Percentiles rank a stretch among this genome's conserved stretches.
Evolutionary conservation across 257 asterid genomes (phyloP).

Genomic region (Solanum medicagineum): DNA sequence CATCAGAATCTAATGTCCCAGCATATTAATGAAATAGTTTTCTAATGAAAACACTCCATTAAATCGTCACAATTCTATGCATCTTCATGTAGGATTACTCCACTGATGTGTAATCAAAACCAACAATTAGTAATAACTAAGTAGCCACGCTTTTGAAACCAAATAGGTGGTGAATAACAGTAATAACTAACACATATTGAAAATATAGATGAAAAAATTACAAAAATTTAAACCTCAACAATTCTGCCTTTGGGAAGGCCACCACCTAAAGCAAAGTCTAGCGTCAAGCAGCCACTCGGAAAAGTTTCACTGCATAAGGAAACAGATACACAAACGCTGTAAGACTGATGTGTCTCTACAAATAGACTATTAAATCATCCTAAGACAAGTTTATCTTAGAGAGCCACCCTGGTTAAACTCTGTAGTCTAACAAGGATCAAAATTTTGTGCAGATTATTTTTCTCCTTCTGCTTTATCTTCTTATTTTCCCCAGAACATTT

Average conservation of each 20-base stretch:
- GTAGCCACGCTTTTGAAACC: neutral
- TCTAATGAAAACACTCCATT: neutral
- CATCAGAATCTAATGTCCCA: neutral
- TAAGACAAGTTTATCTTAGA: neutral
- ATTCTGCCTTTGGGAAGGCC: constrained; percentile 98
- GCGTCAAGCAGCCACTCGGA: constrained; percentile 88
- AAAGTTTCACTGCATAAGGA: constrained; percentile 70
- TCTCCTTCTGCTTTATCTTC: neutral
- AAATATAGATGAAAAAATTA: neutral
- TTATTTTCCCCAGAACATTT: neutral
- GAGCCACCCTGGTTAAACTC: neutral
- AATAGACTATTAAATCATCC: neutral
- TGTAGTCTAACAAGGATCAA: neutral
- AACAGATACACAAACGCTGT: neutral
- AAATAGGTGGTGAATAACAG: neutral
- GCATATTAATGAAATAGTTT: neutral
- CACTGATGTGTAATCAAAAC: neutral
- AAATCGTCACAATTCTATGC: neutral
- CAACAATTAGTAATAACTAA: neutral
- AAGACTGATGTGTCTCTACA: neutral
- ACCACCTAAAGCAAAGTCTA: constrained; percentile 96
- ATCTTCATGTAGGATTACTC: neutral
- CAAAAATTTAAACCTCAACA: constrained; percentile 51
- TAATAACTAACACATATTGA: neutral
- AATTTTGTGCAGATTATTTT: neutral